phyloP scores from a whole-genome alignment of 371 early-diverging fungal species.

The Mucor indicus region DNA sequence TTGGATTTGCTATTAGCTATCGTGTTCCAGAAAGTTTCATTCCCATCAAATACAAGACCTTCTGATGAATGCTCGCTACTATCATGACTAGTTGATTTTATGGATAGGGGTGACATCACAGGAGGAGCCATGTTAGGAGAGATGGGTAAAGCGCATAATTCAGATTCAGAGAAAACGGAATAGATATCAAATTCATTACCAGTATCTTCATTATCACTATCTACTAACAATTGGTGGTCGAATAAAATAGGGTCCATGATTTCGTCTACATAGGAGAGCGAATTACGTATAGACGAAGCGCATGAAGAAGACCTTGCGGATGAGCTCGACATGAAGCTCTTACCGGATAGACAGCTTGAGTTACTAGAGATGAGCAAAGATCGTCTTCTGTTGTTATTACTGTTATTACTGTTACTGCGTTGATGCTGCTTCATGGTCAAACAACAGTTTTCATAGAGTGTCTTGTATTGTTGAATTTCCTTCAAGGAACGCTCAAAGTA shows the following conservation, averaged over 20 bases:
- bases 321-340: conserved; percentile 3
- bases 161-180: conserved; percentile 11
- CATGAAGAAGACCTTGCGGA: conserved; percentile 12
- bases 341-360: conserved; percentile 12
- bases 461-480: conserved; percentile 11
- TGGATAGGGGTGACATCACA: not conserved
- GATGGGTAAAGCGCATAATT: not conserved
- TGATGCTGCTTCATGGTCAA: not conserved
- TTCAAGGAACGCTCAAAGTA: conserved; percentile 5
- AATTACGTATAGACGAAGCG: not conserved
- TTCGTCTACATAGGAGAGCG: not conserved
- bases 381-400: too few relatives aligned
- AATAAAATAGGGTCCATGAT: too few relatives aligned
- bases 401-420: not conserved
- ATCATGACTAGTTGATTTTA: too few relatives aligned
- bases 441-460: conserved; percentile 1
- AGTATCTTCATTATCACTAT: not conserved
- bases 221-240: not conserved
- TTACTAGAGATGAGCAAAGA: too few relatives aligned
- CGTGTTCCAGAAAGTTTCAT: conserved; percentile 43
- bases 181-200: conserved; percentile 7
- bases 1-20: conserved; percentile 29
- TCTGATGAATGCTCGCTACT: too few relatives aligned
- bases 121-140: not conserved
- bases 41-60: conserved; percentile 34